phyloP scores from a whole-genome alignment of 495 filamentous ascomycete species.

The Parmelia sp. region DNA sequence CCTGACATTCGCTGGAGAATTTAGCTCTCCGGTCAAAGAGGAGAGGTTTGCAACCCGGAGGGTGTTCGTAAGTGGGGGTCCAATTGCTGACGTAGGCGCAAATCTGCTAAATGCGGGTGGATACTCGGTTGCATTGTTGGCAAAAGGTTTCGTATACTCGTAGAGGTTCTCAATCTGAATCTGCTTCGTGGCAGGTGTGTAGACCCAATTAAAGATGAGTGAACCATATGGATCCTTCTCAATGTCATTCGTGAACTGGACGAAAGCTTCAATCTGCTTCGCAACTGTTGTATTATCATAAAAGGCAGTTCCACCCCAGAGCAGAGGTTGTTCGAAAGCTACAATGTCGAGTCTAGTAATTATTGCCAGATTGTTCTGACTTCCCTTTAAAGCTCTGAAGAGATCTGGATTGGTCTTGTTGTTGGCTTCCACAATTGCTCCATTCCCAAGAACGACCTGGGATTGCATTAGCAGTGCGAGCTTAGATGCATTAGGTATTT shows the following conservation, averaged over 20 bases:
- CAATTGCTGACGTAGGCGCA: not conserved
- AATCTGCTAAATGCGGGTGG: not conserved
- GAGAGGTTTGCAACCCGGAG: constrained; percentile 7
- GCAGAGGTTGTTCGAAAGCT: constrained; percentile 21
- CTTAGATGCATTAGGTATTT: not conserved
- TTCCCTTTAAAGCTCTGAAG: constrained; percentile 40
- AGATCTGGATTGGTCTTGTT: constrained; percentile 32
- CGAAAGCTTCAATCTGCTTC: constrained; percentile 12
- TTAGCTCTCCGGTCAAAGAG: constrained; percentile 11
- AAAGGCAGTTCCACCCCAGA: constrained; percentile 19
- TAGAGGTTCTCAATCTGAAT: constrained; percentile 1
- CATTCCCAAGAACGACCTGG: constrained; percentile 35
- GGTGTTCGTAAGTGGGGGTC: constrained; percentile 1
- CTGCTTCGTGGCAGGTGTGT: not conserved
- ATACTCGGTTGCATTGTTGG: not conserved
- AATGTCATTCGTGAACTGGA: constrained; percentile 15
- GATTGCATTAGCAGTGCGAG: not conserved
- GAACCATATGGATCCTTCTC: constrained; percentile 12
- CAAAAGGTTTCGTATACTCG: constrained; percentile 7
- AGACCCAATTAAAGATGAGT: constrained; percentile 11
- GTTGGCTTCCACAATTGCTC: constrained; percentile 33
- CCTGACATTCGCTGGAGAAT: constrained; percentile 1
- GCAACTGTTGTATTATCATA: constrained; percentile 3
- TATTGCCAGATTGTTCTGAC: constrained; percentile 31
- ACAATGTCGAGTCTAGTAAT: constrained; percentile 27